Evolutionary conservation across 2,329 filamentous ascomycete species (phyloP), one percentile per base, ranked within the genome.

Genomic region (Diaporthe citriasiana): DNA sequence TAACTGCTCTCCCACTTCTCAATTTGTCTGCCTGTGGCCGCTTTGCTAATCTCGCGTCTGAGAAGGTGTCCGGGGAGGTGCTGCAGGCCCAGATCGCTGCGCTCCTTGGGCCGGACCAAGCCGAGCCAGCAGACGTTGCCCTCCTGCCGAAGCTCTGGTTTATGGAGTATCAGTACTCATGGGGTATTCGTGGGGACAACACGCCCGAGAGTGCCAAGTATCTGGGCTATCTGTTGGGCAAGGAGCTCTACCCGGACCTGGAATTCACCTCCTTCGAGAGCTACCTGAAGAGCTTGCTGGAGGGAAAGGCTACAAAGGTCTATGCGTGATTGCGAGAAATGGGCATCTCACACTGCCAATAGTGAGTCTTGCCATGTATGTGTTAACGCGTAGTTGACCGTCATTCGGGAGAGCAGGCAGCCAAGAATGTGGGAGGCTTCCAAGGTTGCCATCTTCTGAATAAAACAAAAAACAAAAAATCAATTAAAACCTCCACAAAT

Each of bases 161-260:
- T 38, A n/a, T 71, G 15, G 35, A 74, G 25, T 74, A 74, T 13
- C 33, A 50, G 15, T 66, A 66, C 51, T 74, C 73, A 5, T 74
- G 73, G 73, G 73, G 73, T 10, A 53, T 74, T 22, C 73, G 73
- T 47, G 73, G 73, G 10, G 73, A 74, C 33, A 74, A 74, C 42
- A 73, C 59, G 30, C 73, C 73, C 3, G 70, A 72, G 38, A 68
- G 30, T 9, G 73, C 73, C n/a, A 45, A 73, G 47, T 74, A 74
- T 40, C 70, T 74, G 4, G 73, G 73, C 1, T 74, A 73, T n/a
- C 50, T 74, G 13, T 22, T 55, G n/a, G 50, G 35, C 25, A 66
- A 72, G 50, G 70, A 74, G 30, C 70, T 74, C 15, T 74, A 74
- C 47, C 73, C 73, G n/a, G 73, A 72, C 38, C 4, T 74, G 27